phyloP scores from a whole-genome alignment of 768 basidiomycete species.

The Hebeloma cylindrosporum region DNA sequence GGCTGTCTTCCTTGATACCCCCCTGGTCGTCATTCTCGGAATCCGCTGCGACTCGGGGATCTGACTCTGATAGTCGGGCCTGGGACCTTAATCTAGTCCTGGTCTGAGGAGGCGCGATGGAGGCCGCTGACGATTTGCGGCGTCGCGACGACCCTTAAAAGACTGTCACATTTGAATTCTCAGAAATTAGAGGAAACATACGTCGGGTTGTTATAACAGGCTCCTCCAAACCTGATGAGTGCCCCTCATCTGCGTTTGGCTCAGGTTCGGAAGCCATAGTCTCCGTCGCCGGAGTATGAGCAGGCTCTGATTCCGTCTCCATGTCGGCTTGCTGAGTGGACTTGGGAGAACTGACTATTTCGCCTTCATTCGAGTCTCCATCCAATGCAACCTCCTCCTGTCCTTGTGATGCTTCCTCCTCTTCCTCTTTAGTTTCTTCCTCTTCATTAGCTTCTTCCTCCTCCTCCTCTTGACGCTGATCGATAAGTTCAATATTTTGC shows the following conservation, averaged over 20 bases:
- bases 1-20: constrained; percentile 29
- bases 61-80: constrained; percentile 26
- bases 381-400: constrained; percentile 11
- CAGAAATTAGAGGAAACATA: constrained; percentile 21
- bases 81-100: constrained; percentile 32
- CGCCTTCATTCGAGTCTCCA: constrained; percentile 15
- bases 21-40: constrained; percentile 27
- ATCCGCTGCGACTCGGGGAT: constrained; percentile 21
- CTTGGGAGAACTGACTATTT: constrained; percentile 6
- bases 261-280: constrained; percentile 7
- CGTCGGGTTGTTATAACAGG: constrained; percentile 30
- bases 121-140: constrained; percentile 36
- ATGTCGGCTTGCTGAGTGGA: constrained; percentile 1
- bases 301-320: constrained; percentile 16
- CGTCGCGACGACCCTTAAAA: constrained; percentile 40
- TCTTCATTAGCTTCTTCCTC: constrained; percentile 12
- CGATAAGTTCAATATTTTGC: background rate
- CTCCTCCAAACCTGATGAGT: constrained; percentile 21
- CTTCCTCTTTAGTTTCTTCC: constrained; percentile 23
- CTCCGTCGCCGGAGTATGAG: constrained; percentile 11
- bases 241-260: constrained; percentile 11
- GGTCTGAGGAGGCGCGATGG: constrained; percentile 28
- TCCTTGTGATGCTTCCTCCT: constrained; percentile 19
- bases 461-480: constrained; percentile 17
- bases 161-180: constrained; percentile 1